Evolutionary conservation across 345 rosid genomes (phyloP).

Genomic region (Brassica carinata): DNA sequence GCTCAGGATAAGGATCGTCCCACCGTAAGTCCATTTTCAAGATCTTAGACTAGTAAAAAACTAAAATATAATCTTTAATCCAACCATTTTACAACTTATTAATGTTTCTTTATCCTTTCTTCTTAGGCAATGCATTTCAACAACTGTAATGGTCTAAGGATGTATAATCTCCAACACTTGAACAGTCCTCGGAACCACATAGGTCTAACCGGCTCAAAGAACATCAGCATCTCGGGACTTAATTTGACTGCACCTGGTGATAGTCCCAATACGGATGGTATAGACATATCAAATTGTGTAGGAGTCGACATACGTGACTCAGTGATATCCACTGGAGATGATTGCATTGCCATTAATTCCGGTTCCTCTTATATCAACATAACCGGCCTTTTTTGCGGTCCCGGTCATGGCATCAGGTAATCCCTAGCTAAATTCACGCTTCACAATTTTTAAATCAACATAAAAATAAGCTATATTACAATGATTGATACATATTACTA

Average conservation of each 20-base stretch:
- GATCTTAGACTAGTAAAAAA: not conserved
- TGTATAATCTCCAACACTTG: slow-evolving; percentile 40
- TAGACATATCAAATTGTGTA: slow-evolving; percentile 47
- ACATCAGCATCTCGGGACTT: slow-evolving; percentile 43
- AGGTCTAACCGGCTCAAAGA: slow-evolving; percentile 29
- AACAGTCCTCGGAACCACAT: slow-evolving; percentile 57
- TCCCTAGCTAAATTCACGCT: not conserved
- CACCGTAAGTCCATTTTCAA: slow-evolving; percentile 17
- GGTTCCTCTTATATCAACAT: slow-evolving; percentile 45
- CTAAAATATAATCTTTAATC: not conserved
- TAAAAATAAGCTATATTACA: not conserved
- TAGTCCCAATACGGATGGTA: slow-evolving; percentile 80
- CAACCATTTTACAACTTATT: not conserved
- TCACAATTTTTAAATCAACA: not conserved
- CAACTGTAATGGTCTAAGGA: slow-evolving; percentile 40
- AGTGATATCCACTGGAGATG: slow-evolving; percentile 57
- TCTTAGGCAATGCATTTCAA: slow-evolving; percentile 44
- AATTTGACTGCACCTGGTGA: slow-evolving; percentile 49
- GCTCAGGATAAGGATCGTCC: slow-evolving; percentile 16
- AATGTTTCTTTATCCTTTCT: not conserved
- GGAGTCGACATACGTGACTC: slow-evolving; percentile 44
- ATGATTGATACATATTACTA: not conserved
- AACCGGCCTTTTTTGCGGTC: slow-evolving; percentile 40
- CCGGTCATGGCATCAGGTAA: slow-evolving; percentile 54
- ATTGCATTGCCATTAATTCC: slow-evolving; percentile 55